These are phyloP conservation scores for Podila horticola DNA, from an alignment of 192 early-diverging fungal genomes.

Conservation along the genomic window DNA sequence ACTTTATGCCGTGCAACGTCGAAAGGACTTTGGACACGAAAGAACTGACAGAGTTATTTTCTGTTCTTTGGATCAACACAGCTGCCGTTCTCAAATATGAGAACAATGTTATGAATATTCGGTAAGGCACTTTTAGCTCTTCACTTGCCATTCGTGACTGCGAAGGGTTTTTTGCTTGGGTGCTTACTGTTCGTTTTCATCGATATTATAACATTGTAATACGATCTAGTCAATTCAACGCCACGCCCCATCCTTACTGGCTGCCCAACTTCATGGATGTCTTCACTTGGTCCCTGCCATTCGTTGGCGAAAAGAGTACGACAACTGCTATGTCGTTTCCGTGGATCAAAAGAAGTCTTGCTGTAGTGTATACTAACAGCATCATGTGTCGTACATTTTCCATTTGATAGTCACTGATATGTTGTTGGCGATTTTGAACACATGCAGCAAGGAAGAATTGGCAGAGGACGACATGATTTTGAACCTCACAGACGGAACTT, in stretches of 20 bases:
- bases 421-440: constrained; percentile 93
- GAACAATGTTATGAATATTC: constrained; percentile 99
- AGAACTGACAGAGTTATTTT: neutral
- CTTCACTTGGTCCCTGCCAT: constrained; percentile 97
- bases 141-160: too few relatives aligned
- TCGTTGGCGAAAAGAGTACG: constrained; percentile 97
- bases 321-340: neutral
- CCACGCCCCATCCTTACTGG: constrained; percentile 98
- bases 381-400: neutral
- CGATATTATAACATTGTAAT: too few relatives aligned
- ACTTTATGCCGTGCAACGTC: neutral
- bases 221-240: constrained; percentile 69
- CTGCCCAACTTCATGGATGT: constrained; percentile 99
- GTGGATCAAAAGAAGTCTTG: neutral
- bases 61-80: constrained; percentile 26
- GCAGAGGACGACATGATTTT: constrained; percentile 64
- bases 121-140: constrained; percentile 71
- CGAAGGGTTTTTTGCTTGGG: too few relatives aligned
- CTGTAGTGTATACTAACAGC: neutral
- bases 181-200: too few relatives aligned
- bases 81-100: constrained; percentile 98
- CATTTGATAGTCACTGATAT: constrained; percentile 88
- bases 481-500: constrained; percentile 25
- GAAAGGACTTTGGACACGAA: too few relatives aligned
- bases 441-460: constrained; percentile 96